Base-by-base conservation (phyloP, 495 filamentous ascomycete genomes). In the Podospora conica region DNA sequence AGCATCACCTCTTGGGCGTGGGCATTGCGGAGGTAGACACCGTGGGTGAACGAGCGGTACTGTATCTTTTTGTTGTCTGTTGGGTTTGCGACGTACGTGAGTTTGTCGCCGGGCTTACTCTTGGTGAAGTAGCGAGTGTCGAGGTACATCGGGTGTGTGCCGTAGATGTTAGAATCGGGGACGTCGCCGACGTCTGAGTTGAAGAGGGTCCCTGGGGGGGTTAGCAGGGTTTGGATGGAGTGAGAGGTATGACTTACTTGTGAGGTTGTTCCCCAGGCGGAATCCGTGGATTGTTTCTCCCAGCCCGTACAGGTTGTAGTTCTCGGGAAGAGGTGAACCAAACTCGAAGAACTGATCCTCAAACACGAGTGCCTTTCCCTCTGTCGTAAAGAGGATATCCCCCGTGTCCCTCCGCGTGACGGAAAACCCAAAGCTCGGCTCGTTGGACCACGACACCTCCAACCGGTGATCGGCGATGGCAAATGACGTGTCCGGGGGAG, bases 301-400 rank as follows among this genome's bases (percentile, higher is more conserved):
- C 9, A 96, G 79, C 3, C 92, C 92, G 70, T 96, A 96, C 8
- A 96, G 76, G 66, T 91, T 87, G 12, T 92, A 91, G 58, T 87
- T 81, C 24, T 87, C 80, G 1, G 90, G 92, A 8, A 95, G 80
- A 65, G 81, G 77, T 9, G 90, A 93, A 15, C 82, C 84, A 33
- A 96, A 84, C 15, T 90, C 87, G 55, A 95, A 79, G 71, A 93
- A 96, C 76, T 96, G 92, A 54, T 85, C 83, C 73, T 96, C 88
- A 68, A 90, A 96, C 20, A 96, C 79, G 21, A 96, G 79, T 20
- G 80, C 71, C 9, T 80, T 83, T 0, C 83, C 89, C n/a, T 85
- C 79, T 3, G 91, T 92, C 27, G 89, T 85, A 70, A 96, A 96
- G 2, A 96, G 80, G 4, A 86, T 81, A 70, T 96, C 88, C 1